Evolutionary conservation across 2,329 filamentous ascomycete genomes (phyloP), one percentile per base, ranked within the genome.

Genomic region (Exophiala alcalophila): DNA sequence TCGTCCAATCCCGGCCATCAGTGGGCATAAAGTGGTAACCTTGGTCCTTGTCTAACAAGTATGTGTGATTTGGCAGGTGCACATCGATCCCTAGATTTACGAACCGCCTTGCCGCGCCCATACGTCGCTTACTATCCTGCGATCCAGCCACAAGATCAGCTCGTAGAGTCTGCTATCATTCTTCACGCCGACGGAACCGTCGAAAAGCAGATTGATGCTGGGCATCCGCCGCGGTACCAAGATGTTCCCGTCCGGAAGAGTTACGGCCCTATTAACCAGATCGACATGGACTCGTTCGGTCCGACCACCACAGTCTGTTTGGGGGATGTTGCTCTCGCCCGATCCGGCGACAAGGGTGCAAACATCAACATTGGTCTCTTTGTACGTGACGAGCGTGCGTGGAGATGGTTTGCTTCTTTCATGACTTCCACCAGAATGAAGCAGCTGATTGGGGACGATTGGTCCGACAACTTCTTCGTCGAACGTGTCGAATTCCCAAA

Each of bases 401-500:
- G 59, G 55, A 16, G 49, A 1, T 70, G 66, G 67, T 55, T 70
- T 8, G 61, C 59, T 12, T 53, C 56, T 4, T 64, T 72, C 4
- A 57, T 76, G 52, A 71, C 63, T 1, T 55, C 59, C 7, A 44
- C 54, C 4, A 62, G 58, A 10, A 50, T 74, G 43, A 57, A 60
- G 12, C 50, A 63, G 7, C 50, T 70, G 32, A 63, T 74, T 1
- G 70, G 61, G 1, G 60, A 68, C 10, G 71, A 75, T 43, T 72
- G 66, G 63, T 54, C 64, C 4, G 62, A 69, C 29, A 58, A 64
- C 31, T 65, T 62, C 49, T 56, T 58, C 11, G 54, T 73, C 2
- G 70, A 74, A 53, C 55, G 72, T 10, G 67, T 73, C 11, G 71
- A 74, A 55, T 69, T 74, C 39, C 60, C 64, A 0, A 52, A 60